Conservation (phyloP, 2,329 filamentous ascomycete species). For the Graphilbum sp. region DNA sequence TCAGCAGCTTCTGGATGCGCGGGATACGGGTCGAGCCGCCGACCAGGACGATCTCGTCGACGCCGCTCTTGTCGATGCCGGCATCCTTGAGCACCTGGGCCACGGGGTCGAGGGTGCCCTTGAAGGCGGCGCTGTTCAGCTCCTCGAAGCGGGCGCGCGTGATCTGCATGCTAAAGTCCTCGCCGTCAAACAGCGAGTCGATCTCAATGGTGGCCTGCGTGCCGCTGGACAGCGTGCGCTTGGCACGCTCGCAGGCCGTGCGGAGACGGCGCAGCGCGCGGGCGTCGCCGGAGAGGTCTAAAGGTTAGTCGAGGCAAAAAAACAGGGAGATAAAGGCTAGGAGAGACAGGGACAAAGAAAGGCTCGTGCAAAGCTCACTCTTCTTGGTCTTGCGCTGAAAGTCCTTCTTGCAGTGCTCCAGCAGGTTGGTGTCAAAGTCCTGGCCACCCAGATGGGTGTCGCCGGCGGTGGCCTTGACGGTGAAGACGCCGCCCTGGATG, state of each 20-base stretch:
- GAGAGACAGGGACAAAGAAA: background rate
- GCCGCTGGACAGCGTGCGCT: conserved; percentile 95
- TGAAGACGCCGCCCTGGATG: conserved; percentile 99
- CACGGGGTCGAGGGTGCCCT: conserved; percentile 85
- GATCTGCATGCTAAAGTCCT: conserved; percentile 94
- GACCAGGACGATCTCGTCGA: conserved; percentile 97
- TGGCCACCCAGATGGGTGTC: conserved; percentile 93
- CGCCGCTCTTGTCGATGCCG: conserved; percentile 68
- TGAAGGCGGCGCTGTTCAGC: conserved; percentile 89
- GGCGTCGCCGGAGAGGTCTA: conserved; percentile 60
- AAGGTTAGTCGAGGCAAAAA: no score
- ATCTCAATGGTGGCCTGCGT: conserved; percentile 97
- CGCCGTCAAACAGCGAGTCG: conserved; percentile 93
- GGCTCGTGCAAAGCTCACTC: background rate
- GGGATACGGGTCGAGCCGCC: conserved; percentile 99
- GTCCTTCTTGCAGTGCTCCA: conserved; percentile 95
- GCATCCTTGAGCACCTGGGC: conserved; percentile 95
- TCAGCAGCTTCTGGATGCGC: conserved; percentile 95
- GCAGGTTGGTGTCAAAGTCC: conserved; percentile 90
- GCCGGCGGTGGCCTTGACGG: conserved; percentile 94
- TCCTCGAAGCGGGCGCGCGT: conserved; percentile 99
- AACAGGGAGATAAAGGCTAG: background rate
- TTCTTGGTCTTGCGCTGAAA: conserved; percentile 21
- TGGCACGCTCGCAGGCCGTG: conserved; percentile 98
- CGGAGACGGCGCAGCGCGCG: conserved; percentile 90